Evolutionary conservation across 352 stramenopile species (phyloP), one percentile per base, ranked within the genome.

Genomic region (Detonula confervacea): DNA sequence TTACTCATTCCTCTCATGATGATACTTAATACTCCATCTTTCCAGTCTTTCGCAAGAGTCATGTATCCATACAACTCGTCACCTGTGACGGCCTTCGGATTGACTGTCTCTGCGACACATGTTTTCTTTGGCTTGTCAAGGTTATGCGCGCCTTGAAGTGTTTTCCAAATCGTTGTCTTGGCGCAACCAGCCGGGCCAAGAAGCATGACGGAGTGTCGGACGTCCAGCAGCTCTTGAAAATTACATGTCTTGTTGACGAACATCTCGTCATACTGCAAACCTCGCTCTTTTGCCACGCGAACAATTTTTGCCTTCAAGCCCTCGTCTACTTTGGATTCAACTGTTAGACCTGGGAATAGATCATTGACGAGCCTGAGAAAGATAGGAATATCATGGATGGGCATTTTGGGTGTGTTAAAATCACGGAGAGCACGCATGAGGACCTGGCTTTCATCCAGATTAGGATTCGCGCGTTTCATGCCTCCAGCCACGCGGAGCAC

Each of bases 1-100:
- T 99, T 99, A 90, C 96, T 98, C 75, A 99, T 99, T 25, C 94
- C 95, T 96, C 96, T 99, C 91, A 98, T 98, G 0, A 96, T 96
- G 0, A 97, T 96, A 84, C 98, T 96, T 74, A 99, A 99, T 29
- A 99, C 96, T 76, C 92, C 96, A 0, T 95, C 98, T 14, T 95
- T 99, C 97, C 97, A 99, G 78, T 99, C 97, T 44, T 92, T 98
- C 83, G 98, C 91, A 0, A 95, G 91, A 73, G 99, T 96, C 1
- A 98, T 96, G 87, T 99, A 96, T 30, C 97, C 97, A 70, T 99
- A 99, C 96, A 99, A 98, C 85, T 99, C 96, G 12, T 96, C 95
- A 0, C 96, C 96, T 18, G 95, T 94, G 70, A 99, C 98, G 0
- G 97, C 95, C 87, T 99, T 99, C 0, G 97, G 97, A 74, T 99